Evolutionary conservation across 129 eudicot genomes (phyloP).

Genomic region (Ambrosia trifida): DNA sequence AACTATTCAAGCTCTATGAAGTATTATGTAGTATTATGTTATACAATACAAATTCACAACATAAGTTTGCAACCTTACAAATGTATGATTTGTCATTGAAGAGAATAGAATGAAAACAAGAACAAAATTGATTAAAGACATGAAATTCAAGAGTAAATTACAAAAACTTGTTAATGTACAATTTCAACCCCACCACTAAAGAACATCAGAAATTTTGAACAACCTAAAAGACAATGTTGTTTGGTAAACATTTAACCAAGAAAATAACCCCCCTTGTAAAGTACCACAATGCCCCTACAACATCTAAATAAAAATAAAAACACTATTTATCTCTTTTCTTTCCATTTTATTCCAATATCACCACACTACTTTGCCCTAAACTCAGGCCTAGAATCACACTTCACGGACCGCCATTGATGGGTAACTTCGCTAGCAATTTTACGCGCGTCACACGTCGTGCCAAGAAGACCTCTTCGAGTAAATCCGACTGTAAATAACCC

Average conservation of each 20-base stretch:
- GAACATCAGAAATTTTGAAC: constrained; percentile 25
- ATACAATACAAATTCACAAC: too few relatives aligned
- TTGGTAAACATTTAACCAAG: constrained; percentile 18
- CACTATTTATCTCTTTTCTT: constrained; percentile 27
- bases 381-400: constrained; percentile 18
- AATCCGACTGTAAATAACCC: constrained; percentile 85
- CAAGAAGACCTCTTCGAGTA: constrained; percentile 84
- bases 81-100: neutral
- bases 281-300: constrained; percentile 21
- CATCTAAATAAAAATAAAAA: constrained; percentile 35
- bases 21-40: too few relatives aligned
- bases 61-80: neutral
- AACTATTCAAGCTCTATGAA: too few relatives aligned
- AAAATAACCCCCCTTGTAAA: constrained; percentile 15
- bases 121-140: constrained; percentile 12
- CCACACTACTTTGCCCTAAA: constrained; percentile 26
- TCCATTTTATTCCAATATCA: constrained; percentile 20
- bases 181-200: constrained; percentile 22
- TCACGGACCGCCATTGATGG: constrained; percentile 45
- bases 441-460: constrained; percentile 66
- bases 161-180: constrained; percentile 69
- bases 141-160: constrained; percentile 18
- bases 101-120: neutral
- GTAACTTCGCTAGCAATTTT: constrained; percentile 65
- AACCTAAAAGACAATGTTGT: constrained; percentile 26